Base-by-base conservation (phyloP, 116 monocot genomes). In the Zostera marina region DNA sequence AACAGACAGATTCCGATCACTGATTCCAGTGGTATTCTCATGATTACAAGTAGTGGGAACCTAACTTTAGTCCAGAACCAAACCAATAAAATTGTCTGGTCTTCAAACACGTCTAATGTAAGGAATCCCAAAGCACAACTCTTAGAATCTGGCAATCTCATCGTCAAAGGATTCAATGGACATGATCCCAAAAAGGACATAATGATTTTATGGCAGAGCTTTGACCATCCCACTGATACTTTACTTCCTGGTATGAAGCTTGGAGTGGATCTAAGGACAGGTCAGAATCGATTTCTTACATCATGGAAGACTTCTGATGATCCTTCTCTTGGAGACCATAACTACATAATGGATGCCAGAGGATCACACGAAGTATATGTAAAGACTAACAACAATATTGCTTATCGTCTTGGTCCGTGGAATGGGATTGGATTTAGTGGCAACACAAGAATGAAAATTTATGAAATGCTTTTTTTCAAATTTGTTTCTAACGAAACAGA, bases 151-250 rank as follows among this genome's bases (percentile, higher is more conserved):
- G 81, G 73, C 7, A 77, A 77, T 43, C 60, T 81, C 11, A 67
- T 71, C 0, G 11, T 81, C 0, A 56, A 11, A 6, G 64, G 54
- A 15, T 11, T 1, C 6, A 48, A 38, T 4, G 55, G 11, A 8
- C 16, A n/a, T 43, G 47, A 39, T 1, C 5, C 22, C 22, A 40
- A 32, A n/a, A n/a, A n/a, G 19, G 9, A 16, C 13, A 42, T 16
- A 0, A 8, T 4, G 4, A 7, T n/a, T 17, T 12, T 53, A 3
- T 78, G 78, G 78, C 68, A 75, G 48, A 82, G 78, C 63, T 78
- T 78, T 59, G 67, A 77, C 39, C 26, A 68, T 57, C 82, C 78
- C 8, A 73, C 76, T 3, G 69, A 82, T 58, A 68, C 82, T 1
- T 23, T 74, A 20, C 62, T 82, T 2, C 62, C 78, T 1, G 57